Evolutionary conservation across 306 rosid genomes (phyloP).

Genomic region (Cucurbita ficifolia): DNA sequence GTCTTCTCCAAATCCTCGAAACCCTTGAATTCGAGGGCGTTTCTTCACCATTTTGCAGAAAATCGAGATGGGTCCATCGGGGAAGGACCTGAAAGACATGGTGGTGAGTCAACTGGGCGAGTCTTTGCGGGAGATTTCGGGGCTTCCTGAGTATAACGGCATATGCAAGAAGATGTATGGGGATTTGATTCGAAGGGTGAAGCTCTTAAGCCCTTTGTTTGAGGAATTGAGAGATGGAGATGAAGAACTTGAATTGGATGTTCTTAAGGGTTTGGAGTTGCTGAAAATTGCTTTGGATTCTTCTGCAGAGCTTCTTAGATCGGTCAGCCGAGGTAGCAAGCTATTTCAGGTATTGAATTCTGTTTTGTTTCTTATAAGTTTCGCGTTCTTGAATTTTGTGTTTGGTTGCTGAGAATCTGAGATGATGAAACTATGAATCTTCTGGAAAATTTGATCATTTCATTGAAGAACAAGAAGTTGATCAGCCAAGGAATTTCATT

Average conservation of each 20-base stretch:
- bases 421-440: too few relatives aligned
- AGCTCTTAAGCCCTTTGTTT: constrained; percentile 75
- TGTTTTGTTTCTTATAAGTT: background rate
- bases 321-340: constrained; percentile 66
- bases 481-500: background rate
- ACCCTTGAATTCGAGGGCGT: background rate
- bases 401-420: background rate
- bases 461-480: too few relatives aligned
- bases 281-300: constrained; percentile 56
- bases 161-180: constrained; percentile 55
- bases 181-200: constrained; percentile 61
- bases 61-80: constrained; percentile 35
- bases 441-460: too few relatives aligned
- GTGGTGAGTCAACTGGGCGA: constrained; percentile 39
- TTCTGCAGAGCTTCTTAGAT: constrained; percentile 37
- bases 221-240: constrained; percentile 76
- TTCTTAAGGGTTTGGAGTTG: constrained; percentile 41
- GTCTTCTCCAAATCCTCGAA: background rate
- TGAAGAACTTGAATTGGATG: constrained; percentile 32
- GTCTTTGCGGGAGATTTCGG: constrained; percentile 48
- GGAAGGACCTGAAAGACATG: constrained; percentile 16
- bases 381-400: background rate
- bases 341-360: constrained; percentile 49
- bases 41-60: background rate
- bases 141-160: constrained; percentile 54